Base-by-base conservation (phyloP, 768 basidiomycete species). In the Suillus occidentalis region DNA sequence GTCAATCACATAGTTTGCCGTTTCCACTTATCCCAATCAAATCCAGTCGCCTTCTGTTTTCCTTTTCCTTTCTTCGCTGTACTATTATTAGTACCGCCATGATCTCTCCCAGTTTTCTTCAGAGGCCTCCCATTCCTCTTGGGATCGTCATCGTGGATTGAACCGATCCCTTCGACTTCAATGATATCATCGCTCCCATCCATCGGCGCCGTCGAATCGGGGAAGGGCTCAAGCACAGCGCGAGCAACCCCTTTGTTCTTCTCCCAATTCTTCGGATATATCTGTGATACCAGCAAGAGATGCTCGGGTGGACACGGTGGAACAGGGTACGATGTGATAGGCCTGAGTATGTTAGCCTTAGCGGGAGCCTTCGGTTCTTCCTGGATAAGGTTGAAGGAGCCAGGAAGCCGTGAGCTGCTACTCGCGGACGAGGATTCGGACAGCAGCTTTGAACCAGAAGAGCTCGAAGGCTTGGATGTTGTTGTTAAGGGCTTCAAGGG, bases 301-400 rank as follows among this genome's bases (percentile, higher is more conserved):
- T 72, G 72, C 64, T 71, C 77, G 25, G 73, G 69, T 53, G 75
- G 75, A 58, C 57, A 58, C 36, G 69, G 63, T 6, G 75, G 75
- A 25, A 72, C 72, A 9, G 67, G 73, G 39, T 77, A 49, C 7
- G 68, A 61, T 10, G 75, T 77, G 60, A 76, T 76, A 18, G 73
- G 76, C 62, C 69, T 75, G 66, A 76, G 60, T 9, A 66, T 66
- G 20, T 72, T 76, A 37, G 7, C 1, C 22, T 72, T 76, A 42
- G 4, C 0, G 16, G 34, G 40, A 34, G 52, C 31, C 25, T 50
- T 53, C 22, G 22, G 6, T 28, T 18, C 9, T 3, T 18, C 40
- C 6, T 58, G 16, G 25, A 2, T 39, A 13, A 18, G 16, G 16
- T 40, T 39, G 6, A 25, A 58, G 6, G 18, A 28, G 9, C 25